Percentiles rank a stretch among this genome's conserved stretches.
phyloP scores from a whole-genome alignment of 345 rosid species.

The Rhizophora apiculata region DNA sequence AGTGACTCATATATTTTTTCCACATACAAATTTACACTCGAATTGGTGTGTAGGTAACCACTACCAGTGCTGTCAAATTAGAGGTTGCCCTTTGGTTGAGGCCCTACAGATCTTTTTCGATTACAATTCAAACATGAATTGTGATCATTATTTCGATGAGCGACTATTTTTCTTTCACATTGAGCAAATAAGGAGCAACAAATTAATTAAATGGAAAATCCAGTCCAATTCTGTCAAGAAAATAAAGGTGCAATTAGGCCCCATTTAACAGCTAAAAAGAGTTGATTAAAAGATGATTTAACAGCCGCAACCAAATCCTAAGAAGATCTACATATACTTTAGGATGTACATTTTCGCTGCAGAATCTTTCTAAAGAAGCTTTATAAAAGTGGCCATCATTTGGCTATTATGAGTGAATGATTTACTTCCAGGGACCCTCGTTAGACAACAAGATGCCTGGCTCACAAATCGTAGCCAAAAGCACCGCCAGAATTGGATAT shows the following conservation, averaged over 20 bases:
- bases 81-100: too few species aligned
- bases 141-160: too few species aligned
- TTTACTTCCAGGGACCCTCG: constrained; percentile 10
- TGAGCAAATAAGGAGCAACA: too few species aligned
- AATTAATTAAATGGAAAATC: too few species aligned
- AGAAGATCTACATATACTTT: constrained; percentile 16
- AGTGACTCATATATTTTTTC: too few species aligned
- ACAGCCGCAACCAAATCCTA: constrained; percentile 20
- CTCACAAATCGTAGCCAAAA: background rate
- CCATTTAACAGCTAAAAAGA: constrained; percentile 25
- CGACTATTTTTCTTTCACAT: too few species aligned
- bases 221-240: background rate
- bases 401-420: constrained; percentile 29
- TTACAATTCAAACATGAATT: too few species aligned
- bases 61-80: too few species aligned
- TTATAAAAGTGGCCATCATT: constrained; percentile 25
- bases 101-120: too few species aligned
- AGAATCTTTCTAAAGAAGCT: constrained; percentile 24
- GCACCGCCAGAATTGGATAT: too few species aligned
- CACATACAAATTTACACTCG: too few species aligned
- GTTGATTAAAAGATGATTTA: constrained; percentile 31
- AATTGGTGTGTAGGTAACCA: too few species aligned
- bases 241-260: constrained; percentile 11
- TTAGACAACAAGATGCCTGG: background rate
- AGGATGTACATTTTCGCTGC: background rate